A percentile compares a stretch with the other conserved stretches of the same genome.
Evolutionary conservation across 2,329 filamentous ascomycete genomes (phyloP).

Genomic region (Aureobasidium melanogenum): DNA sequence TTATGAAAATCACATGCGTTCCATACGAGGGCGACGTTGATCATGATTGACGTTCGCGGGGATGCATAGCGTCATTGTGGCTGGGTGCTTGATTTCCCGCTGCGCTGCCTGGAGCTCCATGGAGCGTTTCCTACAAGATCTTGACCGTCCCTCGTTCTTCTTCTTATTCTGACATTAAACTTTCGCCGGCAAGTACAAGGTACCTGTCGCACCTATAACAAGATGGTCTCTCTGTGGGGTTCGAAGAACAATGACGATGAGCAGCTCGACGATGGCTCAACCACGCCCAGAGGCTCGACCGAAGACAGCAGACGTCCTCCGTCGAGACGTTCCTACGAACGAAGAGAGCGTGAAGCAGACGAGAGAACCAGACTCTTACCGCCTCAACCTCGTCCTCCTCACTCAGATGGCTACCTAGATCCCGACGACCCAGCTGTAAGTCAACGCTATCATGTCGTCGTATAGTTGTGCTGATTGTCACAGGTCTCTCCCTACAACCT

Average conservation of each 20-base stretch:
- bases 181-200: constrained; percentile 5
- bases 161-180: not conserved
- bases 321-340: constrained; percentile 24
- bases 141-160: constrained; percentile 5
- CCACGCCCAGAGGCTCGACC: constrained; percentile 16
- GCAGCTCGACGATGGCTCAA: constrained; percentile 23
- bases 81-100: not conserved
- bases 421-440: constrained; percentile 74
- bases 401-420: constrained; percentile 59
- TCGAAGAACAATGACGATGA: constrained; percentile 38
- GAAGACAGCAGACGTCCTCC: constrained; percentile 14
- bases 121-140: constrained; percentile 4
- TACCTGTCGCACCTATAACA: constrained; percentile 15
- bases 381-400: constrained; percentile 43
- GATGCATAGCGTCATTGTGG: not conserved
- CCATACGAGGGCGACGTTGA: not conserved
- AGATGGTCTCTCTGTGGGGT: constrained; percentile 48
- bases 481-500: constrained; percentile 84
- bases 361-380: constrained; percentile 62
- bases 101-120: constrained; percentile 4
- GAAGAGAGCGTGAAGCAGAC: constrained; percentile 37
- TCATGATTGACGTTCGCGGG: not conserved
- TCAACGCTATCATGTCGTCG: not conserved
- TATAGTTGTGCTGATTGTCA: constrained; percentile 16
- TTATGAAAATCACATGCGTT: not conserved